Evolutionary conservation across 768 basidiomycete genomes (phyloP).

Genomic region (Leccinum ochraceum): DNA sequence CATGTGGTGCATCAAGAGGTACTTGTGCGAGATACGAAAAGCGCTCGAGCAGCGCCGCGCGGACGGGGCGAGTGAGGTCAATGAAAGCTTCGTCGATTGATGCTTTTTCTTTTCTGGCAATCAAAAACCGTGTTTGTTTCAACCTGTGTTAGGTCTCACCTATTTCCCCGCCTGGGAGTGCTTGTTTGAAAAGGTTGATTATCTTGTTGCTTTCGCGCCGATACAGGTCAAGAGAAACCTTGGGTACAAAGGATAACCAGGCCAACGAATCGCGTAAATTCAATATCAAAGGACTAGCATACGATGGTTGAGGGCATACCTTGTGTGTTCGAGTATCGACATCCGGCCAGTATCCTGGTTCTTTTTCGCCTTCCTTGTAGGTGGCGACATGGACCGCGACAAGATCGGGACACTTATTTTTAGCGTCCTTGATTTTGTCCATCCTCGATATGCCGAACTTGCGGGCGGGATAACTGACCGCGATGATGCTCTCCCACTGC

Average conservation of each 20-base stretch:
- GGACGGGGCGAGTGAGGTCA: slow-evolving; percentile 84
- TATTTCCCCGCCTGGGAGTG: slow-evolving; percentile 76
- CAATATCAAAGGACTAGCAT: neutral
- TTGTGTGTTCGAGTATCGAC: slow-evolving; percentile 91
- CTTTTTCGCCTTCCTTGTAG: slow-evolving; percentile 81
- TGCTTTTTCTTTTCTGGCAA: slow-evolving; percentile 73
- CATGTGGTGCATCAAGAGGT: slow-evolving; percentile 66
- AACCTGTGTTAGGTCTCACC: slow-evolving; percentile 46
- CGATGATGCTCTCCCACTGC: slow-evolving; percentile 89
- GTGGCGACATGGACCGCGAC: slow-evolving; percentile 93
- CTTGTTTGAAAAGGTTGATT: slow-evolving; percentile 76
- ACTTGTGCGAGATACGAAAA: slow-evolving; percentile 76
- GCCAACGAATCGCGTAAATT: neutral
- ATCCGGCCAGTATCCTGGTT: slow-evolving; percentile 92
- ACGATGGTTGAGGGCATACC: slow-evolving; percentile 41
- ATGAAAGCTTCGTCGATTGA: slow-evolving; percentile 98
- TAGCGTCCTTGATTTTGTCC: slow-evolving; percentile 79
- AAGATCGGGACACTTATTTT: slow-evolving; percentile 82
- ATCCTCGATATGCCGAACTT: slow-evolving; percentile 92
- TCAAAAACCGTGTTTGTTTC: neutral
- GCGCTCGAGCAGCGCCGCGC: slow-evolving; percentile 66
- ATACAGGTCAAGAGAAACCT: slow-evolving; percentile 95
- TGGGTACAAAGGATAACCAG: neutral
- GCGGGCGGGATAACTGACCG: slow-evolving; percentile 94
- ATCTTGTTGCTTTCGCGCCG: slow-evolving; percentile 90